phyloP scores from a whole-genome alignment of 2,329 filamentous ascomycete species.

The Monilinia vaccinii-corymbosi region DNA sequence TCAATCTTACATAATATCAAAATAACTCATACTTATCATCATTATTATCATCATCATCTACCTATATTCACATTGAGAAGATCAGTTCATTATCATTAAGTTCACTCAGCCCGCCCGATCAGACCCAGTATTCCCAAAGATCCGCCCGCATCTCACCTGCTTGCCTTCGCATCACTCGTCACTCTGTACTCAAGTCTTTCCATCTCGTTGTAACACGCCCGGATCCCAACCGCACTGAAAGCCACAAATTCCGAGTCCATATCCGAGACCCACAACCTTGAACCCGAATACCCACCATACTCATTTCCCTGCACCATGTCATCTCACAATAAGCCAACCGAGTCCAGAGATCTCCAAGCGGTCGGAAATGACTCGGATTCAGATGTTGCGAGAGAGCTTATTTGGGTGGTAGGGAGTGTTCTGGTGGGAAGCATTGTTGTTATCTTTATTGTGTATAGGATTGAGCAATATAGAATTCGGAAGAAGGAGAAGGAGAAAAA shows the following conservation, averaged over 20 bases:
- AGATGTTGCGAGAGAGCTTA: not conserved
- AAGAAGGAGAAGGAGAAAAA: not conserved
- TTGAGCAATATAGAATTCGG: not conserved
- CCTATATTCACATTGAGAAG: not conserved
- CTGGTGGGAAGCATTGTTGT: not conserved
- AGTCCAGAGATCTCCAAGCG: not conserved
- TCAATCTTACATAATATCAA: not conserved
- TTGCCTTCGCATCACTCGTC: too few species aligned
- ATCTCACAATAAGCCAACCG: not conserved
- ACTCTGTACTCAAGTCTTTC: too few species aligned
- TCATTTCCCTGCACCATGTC: not conserved
- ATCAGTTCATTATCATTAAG: not conserved
- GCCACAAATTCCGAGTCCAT: too few species aligned
- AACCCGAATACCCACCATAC: too few species aligned
- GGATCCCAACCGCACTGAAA: too few species aligned
- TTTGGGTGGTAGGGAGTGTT: not conserved
- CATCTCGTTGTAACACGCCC: too few species aligned
- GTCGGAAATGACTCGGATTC: not conserved
- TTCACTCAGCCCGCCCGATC: too few species aligned
- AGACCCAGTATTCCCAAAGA: too few species aligned
- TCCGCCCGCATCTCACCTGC: too few species aligned
- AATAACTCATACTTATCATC: not conserved
- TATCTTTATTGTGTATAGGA: not conserved
- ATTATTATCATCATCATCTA: not conserved
- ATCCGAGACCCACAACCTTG: too few species aligned